Base-by-base conservation (phyloP, 148 eudicot genomes). In the Vaccinium corymbosum region DNA sequence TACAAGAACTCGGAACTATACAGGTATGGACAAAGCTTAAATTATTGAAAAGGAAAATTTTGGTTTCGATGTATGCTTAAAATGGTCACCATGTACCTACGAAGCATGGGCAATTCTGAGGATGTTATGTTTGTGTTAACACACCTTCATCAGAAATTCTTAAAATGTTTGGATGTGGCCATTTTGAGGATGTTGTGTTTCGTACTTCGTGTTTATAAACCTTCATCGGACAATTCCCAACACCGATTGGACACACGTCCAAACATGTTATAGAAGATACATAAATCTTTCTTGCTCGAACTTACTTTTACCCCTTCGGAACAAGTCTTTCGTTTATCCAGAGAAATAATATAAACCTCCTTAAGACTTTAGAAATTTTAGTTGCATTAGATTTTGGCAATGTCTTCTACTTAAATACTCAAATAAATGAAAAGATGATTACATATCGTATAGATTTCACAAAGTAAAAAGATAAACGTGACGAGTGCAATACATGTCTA, bases 1-100 rank as follows among this genome's bases (percentile, higher is more conserved):
- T 92, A 90, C 93, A 90, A 88, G 87, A 86, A 88, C 68, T 91
- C 92, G 0, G 92, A 91, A 38, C 83, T 90, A 16, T 85, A 89
- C 52, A 91, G 89, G 95, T 92, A 85, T 19, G 32, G 14, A n/a
- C n/a, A n/a, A n/a, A n/a, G n/a, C n/a, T n/a, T n/a, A n/a, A n/a
- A n/a, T n/a, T n/a, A n/a, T n/a, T n/a, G n/a, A n/a, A n/a, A n/a
- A n/a, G n/a, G n/a, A n/a, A n/a, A n/a, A n/a, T n/a, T 20, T 59
- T 59, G 2, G 8, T 59, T 59, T 9, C 50, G 1, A 66, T 79
- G 38, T 5, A 3, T 3, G 2, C 38, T 57, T 22, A 32, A 19
- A 59, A 59, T 1, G 25, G 22, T 59, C 66, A 59, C 20, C 66
- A 59, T 14, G 16, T 50, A 3, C 19, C 59, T 55, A 55, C 15